Evolutionary conservation across 2,329 filamentous ascomycete species (phyloP).

Genomic region (Tolypocladium ophioglossoides): DNA sequence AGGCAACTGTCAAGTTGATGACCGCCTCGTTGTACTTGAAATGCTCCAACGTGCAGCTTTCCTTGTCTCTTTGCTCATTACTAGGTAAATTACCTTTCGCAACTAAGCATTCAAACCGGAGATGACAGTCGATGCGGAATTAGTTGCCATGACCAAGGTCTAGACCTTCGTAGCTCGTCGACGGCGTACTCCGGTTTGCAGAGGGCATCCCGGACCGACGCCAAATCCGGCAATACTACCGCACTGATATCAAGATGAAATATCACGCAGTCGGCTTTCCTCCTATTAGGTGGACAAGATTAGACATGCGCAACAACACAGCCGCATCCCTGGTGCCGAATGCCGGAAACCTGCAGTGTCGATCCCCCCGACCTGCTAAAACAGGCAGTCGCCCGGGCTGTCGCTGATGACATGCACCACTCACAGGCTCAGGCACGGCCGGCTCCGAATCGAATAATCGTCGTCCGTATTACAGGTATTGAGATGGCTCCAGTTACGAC

Average conservation of each 20-base stretch:
- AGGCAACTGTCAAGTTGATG: no score
- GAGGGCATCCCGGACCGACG: constrained; percentile 1
- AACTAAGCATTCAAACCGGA: no score
- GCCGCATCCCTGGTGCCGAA: constrained; percentile 5
- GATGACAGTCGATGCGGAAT: no score
- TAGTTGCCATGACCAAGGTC: no score
- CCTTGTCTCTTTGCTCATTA: no score
- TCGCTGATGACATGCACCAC: not conserved
- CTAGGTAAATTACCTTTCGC: no score
- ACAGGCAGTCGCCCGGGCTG: constrained; percentile 4
- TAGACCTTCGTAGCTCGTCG: no score
- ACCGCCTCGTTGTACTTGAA: no score
- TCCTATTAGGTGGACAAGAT: constrained; percentile 3
- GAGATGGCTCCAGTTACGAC: not conserved
- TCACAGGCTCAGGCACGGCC: not conserved
- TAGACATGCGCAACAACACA: constrained; percentile 1
- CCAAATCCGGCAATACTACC: constrained; percentile 2
- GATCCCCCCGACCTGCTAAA: constrained; percentile 10
- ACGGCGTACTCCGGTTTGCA: not conserved
- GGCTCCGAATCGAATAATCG: not conserved
- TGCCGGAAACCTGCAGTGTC: constrained; percentile 5
- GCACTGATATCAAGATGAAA: not conserved
- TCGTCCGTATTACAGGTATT: not conserved
- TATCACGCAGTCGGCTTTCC: not conserved
- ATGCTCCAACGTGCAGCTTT: no score